Conservation (phyloP, 306 rosid species). For the Trifolium pratense region DNA sequence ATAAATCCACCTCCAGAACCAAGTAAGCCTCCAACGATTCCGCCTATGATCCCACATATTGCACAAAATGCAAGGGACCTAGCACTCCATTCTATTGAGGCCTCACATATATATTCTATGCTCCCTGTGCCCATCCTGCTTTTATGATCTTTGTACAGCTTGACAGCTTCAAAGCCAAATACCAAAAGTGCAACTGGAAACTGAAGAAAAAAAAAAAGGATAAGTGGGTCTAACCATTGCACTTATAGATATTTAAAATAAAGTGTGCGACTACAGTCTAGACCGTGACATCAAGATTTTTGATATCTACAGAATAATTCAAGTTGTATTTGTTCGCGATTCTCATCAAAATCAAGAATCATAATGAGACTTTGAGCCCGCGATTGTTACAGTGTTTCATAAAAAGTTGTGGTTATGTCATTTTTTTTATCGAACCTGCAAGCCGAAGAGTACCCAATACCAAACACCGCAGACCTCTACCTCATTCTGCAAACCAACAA, state of each 20-base stretch:
- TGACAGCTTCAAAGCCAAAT: constrained; percentile 79
- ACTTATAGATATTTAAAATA: background rate
- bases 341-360: background rate
- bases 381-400: background rate
- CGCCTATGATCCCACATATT: constrained; percentile 78
- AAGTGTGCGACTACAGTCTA: background rate
- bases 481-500: constrained; percentile 62
- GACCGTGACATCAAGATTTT: background rate
- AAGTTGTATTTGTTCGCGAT: background rate
- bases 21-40: constrained; percentile 80
- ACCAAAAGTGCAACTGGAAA: constrained; percentile 71
- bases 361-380: background rate
- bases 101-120: constrained; percentile 69
- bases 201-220: constrained; percentile 46
- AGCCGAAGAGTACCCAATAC: constrained; percentile 83
- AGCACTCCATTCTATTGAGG: constrained; percentile 82
- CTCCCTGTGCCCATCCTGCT: constrained; percentile 70
- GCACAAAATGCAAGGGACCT: constrained; percentile 72
- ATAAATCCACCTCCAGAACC: constrained; percentile 95
- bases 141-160: constrained; percentile 66
- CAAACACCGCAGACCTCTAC: constrained; percentile 58
- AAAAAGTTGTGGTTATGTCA: constrained; percentile 24
- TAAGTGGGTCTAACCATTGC: background rate
- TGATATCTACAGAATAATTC: background rate
- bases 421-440: constrained; percentile 57